Evolutionary conservation across 2,329 filamentous ascomycete species (phyloP).

Genomic region (Diplodia mutila): DNA sequence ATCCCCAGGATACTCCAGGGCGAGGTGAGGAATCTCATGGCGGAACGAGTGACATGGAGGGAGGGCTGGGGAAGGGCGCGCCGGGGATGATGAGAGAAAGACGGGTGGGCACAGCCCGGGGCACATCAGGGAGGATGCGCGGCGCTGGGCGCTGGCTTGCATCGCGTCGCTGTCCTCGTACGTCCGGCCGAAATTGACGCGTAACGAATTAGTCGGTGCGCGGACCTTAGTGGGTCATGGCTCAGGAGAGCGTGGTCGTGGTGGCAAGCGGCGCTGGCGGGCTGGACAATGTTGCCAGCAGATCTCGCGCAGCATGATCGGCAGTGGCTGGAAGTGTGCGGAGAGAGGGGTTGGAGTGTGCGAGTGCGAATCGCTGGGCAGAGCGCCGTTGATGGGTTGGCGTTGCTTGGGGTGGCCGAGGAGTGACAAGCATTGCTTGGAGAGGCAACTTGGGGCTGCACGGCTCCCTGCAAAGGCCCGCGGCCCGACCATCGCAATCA

Average conservation of each 20-base stretch:
- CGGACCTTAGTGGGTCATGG: constrained; percentile 23
- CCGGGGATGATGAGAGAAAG: constrained; percentile 21
- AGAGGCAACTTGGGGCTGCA: constrained; percentile 8
- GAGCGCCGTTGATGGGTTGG: constrained; percentile 12
- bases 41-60: constrained; percentile 26
- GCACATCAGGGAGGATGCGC: constrained; percentile 14
- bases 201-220: constrained; percentile 24
- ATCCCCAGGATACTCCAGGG: constrained; percentile 25
- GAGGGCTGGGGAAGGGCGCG: constrained; percentile 20
- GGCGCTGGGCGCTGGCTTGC: neutral
- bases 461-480: neutral
- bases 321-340: neutral
- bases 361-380: neutral
- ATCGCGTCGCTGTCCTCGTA: neutral
- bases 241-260: constrained; percentile 9
- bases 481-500: constrained; percentile 12
- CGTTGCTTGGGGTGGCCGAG: neutral
- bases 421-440: constrained; percentile 14
- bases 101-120: constrained; percentile 13
- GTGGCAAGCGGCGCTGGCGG: neutral
- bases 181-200: constrained; percentile 27
- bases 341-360: neutral
- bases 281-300: neutral
- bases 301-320: constrained; percentile 4
- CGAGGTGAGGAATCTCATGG: constrained; percentile 21